Evolutionary conservation across 768 basidiomycete species (phyloP).

Genomic region (Pisolithus microcarpus): DNA sequence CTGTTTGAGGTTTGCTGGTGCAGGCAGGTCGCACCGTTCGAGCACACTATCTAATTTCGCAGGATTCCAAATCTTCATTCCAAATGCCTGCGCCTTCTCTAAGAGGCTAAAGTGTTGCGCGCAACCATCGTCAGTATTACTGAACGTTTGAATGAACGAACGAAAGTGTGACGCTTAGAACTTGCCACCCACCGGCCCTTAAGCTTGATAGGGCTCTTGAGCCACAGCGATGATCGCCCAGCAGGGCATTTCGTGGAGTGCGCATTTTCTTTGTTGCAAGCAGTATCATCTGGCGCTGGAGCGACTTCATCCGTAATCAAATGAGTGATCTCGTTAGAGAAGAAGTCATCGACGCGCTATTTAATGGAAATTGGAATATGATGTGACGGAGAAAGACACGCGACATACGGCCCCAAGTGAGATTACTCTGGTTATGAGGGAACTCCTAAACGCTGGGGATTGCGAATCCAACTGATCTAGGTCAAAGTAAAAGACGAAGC

Average conservation of each 20-base stretch:
- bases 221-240: slow-evolving; percentile 20
- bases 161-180: background rate
- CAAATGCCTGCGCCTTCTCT: slow-evolving; percentile 57
- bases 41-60: slow-evolving; percentile 66
- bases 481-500: slow-evolving; percentile 83
- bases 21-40: slow-evolving; percentile 50
- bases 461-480: slow-evolving; percentile 39
- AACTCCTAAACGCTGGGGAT: slow-evolving; percentile 28
- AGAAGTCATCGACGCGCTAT: slow-evolving; percentile 83
- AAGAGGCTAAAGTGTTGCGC: slow-evolving; percentile 43
- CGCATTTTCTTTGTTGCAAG: slow-evolving; percentile 64
- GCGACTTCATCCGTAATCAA: slow-evolving; percentile 62
- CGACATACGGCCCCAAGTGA: slow-evolving; percentile 73
- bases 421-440: slow-evolving; percentile 49
- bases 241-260: slow-evolving; percentile 24
- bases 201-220: slow-evolving; percentile 64
- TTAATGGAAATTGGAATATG: slow-evolving; percentile 2
- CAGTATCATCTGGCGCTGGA: slow-evolving; percentile 25
- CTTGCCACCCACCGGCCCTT: slow-evolving; percentile 44
- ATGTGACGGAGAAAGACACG: background rate
- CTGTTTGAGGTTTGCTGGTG: slow-evolving; percentile 20
- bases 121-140: slow-evolving; percentile 26
- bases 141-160: slow-evolving; percentile 7
- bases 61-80: slow-evolving; percentile 84
- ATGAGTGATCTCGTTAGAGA: slow-evolving; percentile 81